Conservation (phyloP, 129 eudicot genomes). For the Flaveria ramosissima region DNA sequence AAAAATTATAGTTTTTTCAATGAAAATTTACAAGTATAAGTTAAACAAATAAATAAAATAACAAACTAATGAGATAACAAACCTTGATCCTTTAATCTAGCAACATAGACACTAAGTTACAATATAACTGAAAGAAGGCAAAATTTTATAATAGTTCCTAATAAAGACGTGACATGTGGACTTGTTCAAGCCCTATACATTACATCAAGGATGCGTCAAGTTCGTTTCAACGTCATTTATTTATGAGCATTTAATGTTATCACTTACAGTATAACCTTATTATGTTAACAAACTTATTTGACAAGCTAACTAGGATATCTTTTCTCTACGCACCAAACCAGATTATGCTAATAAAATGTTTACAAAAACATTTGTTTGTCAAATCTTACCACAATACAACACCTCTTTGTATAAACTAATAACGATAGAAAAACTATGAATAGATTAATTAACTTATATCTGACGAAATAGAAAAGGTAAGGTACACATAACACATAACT, state of each 20-base stretch:
- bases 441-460: neutral
- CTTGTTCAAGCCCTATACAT: neutral
- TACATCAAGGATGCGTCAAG: neutral
- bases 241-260: neutral
- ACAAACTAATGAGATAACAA: neutral
- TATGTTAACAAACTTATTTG: neutral
- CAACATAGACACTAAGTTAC: neutral
- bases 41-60: neutral
- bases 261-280: neutral
- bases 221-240: neutral
- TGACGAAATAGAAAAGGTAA: no score
- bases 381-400: neutral
- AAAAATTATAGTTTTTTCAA: neutral
- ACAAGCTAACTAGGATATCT: neutral
- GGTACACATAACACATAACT: no score
- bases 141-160: no score
- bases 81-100: neutral
- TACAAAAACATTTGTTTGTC: neutral
- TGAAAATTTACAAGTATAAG: neutral
- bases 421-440: neutral
- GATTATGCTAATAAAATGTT: no score
- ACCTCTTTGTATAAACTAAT: neutral
- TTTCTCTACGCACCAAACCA: no score
- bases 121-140: neutral
- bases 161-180: no score